Percentiles rank a stretch among this genome's conserved stretches.
Evolutionary conservation across 371 early-diverging fungal genomes (phyloP).

Genomic region (Mucor lusitanicus): DNA sequence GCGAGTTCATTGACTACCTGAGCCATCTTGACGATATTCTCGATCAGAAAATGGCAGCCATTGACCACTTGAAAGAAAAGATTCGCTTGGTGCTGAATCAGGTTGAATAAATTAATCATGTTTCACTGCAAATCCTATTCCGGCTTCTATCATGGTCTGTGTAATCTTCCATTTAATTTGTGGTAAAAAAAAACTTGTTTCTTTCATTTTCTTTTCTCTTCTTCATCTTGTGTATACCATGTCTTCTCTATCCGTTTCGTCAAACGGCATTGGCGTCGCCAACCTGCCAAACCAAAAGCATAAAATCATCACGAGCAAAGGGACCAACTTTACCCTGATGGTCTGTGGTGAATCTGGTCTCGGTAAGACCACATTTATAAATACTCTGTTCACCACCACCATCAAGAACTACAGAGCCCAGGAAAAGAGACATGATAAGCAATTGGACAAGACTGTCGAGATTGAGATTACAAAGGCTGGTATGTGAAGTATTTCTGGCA

Average conservation of each 20-base stretch:
- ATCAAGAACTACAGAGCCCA: conserved; percentile 68
- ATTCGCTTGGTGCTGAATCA: conserved; percentile 23
- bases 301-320: conserved; percentile 90
- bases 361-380: conserved; percentile 86
- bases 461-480: conserved; percentile 82
- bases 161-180: not conserved
- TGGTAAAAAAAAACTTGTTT: not conserved
- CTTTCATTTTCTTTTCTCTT: not conserved
- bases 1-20: conserved; percentile 48
- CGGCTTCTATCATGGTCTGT: not conserved
- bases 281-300: conserved; percentile 98
- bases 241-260: conserved; percentile 58
- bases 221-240: not conserved
- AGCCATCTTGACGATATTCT: conserved; percentile 53
- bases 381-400: conserved; percentile 77
- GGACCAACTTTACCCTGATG: conserved; percentile 93
- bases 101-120: conserved; percentile 3
- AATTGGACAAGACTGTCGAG: conserved; percentile 72
- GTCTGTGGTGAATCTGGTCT: conserved; percentile 83
- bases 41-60: conserved; percentile 50
- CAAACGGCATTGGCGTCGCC: conserved; percentile 83
- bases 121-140: not conserved
- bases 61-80: conserved; percentile 42
- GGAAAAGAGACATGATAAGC: conserved; percentile 51
- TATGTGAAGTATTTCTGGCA: conserved; percentile 22